These are phyloP conservation scores for Sclerotiophoma versabilis DNA, from an alignment of 2,329 filamentous ascomycete species.

Conservation along the genomic window DNA sequence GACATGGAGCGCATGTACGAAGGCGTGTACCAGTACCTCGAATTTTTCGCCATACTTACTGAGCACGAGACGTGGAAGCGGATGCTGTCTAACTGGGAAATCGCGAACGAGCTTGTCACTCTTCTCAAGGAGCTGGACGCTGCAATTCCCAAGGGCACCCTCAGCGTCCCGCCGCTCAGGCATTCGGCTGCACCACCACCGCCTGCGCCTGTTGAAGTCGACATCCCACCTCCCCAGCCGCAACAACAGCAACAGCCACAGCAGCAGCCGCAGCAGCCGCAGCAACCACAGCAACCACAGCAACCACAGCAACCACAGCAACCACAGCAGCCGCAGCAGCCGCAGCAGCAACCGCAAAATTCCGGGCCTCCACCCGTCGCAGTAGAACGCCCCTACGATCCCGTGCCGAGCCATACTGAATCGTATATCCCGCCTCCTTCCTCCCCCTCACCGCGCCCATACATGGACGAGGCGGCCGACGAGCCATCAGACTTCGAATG, in stretches of 20 bases:
- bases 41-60: constrained; percentile 89
- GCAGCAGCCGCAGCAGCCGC: background rate
- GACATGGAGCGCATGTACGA: constrained; percentile 98
- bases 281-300: constrained; percentile 3
- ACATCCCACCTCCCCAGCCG: constrained; percentile 17
- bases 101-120: constrained; percentile 85
- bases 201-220: constrained; percentile 34
- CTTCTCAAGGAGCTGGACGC: constrained; percentile 86
- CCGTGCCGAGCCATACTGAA: constrained; percentile 54
- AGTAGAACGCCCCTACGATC: constrained; percentile 73
- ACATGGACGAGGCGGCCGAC: constrained; percentile 57
- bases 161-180: constrained; percentile 65
- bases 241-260: constrained; percentile 4
- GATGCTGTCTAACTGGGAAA: constrained; percentile 90
- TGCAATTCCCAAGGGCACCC: constrained; percentile 74
- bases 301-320: constrained; percentile 15
- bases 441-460: constrained; percentile 52
- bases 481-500: constrained; percentile 72
- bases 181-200: constrained; percentile 40
- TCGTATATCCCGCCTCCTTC: constrained; percentile 49
- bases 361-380: constrained; percentile 52
- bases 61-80: constrained; percentile 84
- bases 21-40: constrained; percentile 90
- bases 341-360: constrained; percentile 2
- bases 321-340: background rate